phyloP scores from a whole-genome alignment of 164 flowering plant species.

The Aristolochia contorta region DNA sequence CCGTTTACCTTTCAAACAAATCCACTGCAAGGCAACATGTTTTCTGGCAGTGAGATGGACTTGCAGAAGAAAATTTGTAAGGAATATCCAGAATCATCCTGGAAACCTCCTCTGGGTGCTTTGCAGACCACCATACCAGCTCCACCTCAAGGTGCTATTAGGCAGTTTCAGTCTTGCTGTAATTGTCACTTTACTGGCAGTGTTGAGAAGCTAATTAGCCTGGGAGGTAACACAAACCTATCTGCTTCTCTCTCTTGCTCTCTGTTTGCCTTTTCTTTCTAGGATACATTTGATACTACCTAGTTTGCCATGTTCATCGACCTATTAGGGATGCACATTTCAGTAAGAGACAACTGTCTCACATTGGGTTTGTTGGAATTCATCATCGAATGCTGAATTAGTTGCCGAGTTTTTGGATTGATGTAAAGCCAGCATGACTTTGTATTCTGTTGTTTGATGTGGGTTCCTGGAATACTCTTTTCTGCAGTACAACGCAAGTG shows the following conservation, averaged over 20 bases:
- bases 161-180: conserved; percentile 15
- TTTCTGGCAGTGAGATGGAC: conserved; percentile 5
- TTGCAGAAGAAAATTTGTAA: conserved; percentile 14
- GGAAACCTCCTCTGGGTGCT: conserved; percentile 12
- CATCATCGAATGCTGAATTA: no score
- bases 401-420: no score
- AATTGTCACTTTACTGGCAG: conserved; percentile 8
- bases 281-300: not conserved
- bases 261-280: not conserved
- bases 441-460: no score
- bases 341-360: no score
- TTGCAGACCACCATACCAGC: conserved; percentile 8
- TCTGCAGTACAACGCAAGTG: no score
- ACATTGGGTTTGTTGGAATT: no score
- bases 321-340: no score
- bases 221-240: conserved; percentile 14
- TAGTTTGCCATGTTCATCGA: no score
- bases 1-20: conserved; percentile 14
- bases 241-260: not conserved
- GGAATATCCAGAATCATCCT: conserved; percentile 9
- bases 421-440: no score
- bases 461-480: no score
- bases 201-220: conserved; percentile 13
- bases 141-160: conserved; percentile 14
- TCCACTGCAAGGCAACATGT: conserved; percentile 12